Evolutionary conservation across 805 yeast species (phyloP).

Genomic region (Candida manassasensis): DNA sequence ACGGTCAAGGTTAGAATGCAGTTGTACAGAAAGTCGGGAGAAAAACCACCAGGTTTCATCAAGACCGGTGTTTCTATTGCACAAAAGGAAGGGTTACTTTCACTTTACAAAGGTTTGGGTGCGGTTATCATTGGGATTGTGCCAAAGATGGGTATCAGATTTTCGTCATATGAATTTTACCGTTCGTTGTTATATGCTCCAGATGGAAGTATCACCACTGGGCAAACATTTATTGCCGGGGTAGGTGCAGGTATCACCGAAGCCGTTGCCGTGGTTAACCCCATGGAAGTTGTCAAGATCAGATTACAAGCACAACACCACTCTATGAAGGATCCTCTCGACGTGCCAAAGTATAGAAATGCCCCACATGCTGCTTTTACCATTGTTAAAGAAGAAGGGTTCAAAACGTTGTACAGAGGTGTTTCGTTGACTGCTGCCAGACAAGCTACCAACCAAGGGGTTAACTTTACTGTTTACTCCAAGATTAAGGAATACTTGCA

Average conservation of each 20-base stretch:
- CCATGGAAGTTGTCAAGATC: conserved; percentile 96
- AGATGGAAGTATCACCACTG: conserved; percentile 65
- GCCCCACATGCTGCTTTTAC: conserved; percentile 88
- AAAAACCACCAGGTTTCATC: conserved; percentile 81
- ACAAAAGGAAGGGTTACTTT: conserved; percentile 73
- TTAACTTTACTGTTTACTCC: conserved; percentile 92
- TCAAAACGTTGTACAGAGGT: conserved; percentile 85
- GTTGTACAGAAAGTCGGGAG: conserved; percentile 65
- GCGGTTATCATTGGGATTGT: conserved; percentile 97
- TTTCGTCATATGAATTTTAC: conserved; percentile 89
- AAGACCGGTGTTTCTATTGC: conserved; percentile 77
- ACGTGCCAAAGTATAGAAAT: conserved; percentile 80
- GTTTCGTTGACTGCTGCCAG: conserved; percentile 94
- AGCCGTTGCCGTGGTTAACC: conserved; percentile 91
- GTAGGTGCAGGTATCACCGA: conserved; percentile 97
- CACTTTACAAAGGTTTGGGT: conserved; percentile 92
- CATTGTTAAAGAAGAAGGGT: conserved; percentile 87
- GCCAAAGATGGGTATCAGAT: conserved; percentile 97
- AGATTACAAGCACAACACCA: conserved; percentile 94
- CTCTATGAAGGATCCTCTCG: conserved; percentile 78
- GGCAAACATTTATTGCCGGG: conserved; percentile 82
- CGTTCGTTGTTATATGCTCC: conserved; percentile 61
- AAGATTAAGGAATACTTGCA: conserved; percentile 70
- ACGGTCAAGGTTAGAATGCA: conserved; percentile 98
- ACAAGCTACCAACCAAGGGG: conserved; percentile 98